phyloP scores from a whole-genome alignment of 177 flowering plant species.

The Tripterygium wilfordii region DNA sequence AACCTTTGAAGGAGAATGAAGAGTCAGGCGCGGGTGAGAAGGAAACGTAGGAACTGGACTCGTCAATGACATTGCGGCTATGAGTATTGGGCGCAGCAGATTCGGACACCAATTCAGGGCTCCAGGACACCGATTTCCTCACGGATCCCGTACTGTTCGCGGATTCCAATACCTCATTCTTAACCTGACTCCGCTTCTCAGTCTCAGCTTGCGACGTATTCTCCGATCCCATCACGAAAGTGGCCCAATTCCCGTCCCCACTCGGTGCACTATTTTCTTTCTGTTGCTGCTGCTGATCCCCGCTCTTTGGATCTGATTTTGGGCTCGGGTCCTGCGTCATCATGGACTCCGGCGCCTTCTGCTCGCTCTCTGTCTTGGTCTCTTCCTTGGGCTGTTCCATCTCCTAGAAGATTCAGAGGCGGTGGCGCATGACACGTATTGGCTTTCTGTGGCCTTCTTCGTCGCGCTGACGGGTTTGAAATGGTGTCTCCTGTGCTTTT shows the following conservation, averaged over 20 bases:
- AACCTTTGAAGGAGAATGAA: slow-evolving; percentile 19
- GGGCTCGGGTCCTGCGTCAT: neutral
- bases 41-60: slow-evolving; percentile 23
- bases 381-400: slow-evolving; percentile 4
- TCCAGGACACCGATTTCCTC: slow-evolving; percentile 37
- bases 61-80: neutral
- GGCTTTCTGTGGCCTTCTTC: too few relatives aligned
- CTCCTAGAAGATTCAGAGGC: too few relatives aligned
- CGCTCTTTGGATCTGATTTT: too few relatives aligned
- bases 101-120: slow-evolving; percentile 34
- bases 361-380: neutral
- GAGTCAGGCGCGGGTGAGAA: slow-evolving; percentile 7
- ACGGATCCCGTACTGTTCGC: neutral
- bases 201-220: neutral
- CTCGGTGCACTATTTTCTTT: too few relatives aligned
- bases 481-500: too few relatives aligned
- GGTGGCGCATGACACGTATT: slow-evolving; percentile 14
- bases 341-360: neutral
- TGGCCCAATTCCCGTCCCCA: too few relatives aligned
- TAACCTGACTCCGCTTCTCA: neutral
- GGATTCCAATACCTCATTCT: slow-evolving; percentile 10
- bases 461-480: too few relatives aligned
- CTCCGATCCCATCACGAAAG: too few relatives aligned
- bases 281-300: too few relatives aligned
- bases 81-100: slow-evolving; percentile 8